phyloP scores from a whole-genome alignment of 768 basidiomycete species.

The Cystofilobasidium bisporidii region DNA sequence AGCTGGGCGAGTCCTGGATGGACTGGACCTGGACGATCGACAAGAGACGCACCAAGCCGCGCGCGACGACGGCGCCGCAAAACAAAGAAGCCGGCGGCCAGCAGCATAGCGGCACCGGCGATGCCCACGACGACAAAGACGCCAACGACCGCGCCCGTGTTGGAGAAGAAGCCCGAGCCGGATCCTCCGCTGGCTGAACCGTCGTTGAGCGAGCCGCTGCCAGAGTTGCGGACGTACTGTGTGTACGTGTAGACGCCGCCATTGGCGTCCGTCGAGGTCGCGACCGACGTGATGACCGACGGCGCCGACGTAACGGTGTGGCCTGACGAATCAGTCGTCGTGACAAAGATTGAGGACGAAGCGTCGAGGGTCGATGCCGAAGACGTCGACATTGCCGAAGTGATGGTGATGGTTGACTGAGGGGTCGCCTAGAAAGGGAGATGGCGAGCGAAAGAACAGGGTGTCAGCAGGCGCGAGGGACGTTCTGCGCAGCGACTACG shows the following conservation, averaged over 20 bases:
- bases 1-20: no score
- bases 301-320: conserved; percentile 35
- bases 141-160: conserved; percentile 27
- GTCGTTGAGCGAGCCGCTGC: conserved; percentile 34
- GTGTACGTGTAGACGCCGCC: conserved; percentile 39
- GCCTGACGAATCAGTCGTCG: conserved; percentile 35
- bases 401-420: conserved; percentile 1
- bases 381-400: not conserved
- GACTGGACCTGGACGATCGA: no score
- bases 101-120: conserved; percentile 27
- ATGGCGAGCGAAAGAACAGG: not conserved
- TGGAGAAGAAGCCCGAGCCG: conserved; percentile 25
- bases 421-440: not conserved
- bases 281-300: conserved; percentile 33
- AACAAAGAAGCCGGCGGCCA: conserved; percentile 26
- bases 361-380: conserved; percentile 23
- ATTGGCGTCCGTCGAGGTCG: conserved; percentile 33
- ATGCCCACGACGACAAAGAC: conserved; percentile 29
- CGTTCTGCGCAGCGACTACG: no score
- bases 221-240: conserved; percentile 38
- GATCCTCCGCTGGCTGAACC: conserved; percentile 19
- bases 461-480: not conserved
- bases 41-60: conserved; percentile 23
- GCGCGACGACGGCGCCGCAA: conserved; percentile 17
- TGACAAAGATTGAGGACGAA: conserved; percentile 34